phyloP scores from a whole-genome alignment of 2,329 filamentous ascomycete species.

The Sclerotinia trifoliorum region DNA sequence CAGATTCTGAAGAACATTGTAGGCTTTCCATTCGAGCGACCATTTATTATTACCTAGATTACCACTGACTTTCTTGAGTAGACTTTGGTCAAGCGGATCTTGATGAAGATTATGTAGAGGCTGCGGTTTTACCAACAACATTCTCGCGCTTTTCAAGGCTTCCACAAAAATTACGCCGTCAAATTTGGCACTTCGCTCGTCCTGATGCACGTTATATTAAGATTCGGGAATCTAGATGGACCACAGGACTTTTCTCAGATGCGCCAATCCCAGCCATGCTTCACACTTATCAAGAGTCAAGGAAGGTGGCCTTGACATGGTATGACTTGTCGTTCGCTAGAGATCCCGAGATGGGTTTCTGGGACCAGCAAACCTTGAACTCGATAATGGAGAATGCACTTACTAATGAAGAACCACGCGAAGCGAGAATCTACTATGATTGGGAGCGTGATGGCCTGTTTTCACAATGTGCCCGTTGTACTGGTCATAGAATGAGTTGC shows the following conservation, averaged over 20 bases:
- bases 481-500: not conserved
- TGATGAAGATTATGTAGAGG: not conserved
- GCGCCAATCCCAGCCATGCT: slow-evolving; percentile 3
- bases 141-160: not conserved
- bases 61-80: not conserved
- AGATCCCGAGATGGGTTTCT: not conserved
- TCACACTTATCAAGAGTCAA: slow-evolving; percentile 6
- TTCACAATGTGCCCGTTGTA: not conserved
- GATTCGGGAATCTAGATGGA: slow-evolving; percentile 4
- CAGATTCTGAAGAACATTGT: not conserved
- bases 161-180: not conserved
- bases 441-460: slow-evolving; percentile 10
- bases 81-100: not conserved
- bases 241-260: not conserved
- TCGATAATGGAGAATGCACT: not conserved
- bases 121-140: not conserved
- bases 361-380: not conserved
- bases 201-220: slow-evolving; percentile 8
- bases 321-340: slow-evolving; percentile 10
- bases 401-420: not conserved
- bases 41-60: not conserved
- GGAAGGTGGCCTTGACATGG: not conserved
- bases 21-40: not conserved
- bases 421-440: slow-evolving; percentile 1
- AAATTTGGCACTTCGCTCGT: not conserved